Percentiles rank a stretch among this genome's conserved stretches.
Evolutionary conservation across 176 grass and related monocot genomes (phyloP).

Genomic region (Hyparrhenia diplandra): DNA sequence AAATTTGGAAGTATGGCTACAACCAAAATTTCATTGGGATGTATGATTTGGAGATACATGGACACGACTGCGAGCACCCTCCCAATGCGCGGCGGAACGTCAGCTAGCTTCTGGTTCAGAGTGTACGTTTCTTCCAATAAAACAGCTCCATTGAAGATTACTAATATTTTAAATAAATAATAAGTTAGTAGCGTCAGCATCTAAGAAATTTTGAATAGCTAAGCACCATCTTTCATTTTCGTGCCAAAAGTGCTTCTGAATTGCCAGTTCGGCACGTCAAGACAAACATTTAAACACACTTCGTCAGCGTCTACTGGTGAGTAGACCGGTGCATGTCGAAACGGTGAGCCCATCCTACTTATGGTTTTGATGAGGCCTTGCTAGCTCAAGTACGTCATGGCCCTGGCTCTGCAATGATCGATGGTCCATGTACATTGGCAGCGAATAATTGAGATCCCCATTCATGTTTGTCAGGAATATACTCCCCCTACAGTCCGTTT

Average conservation of each 20-base stretch:
- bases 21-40: not conserved
- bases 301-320: not conserved
- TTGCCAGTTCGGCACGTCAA: not conserved
- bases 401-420: constrained; percentile 9
- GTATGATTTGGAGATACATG: not conserved
- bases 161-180: not conserved
- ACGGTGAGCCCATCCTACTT: not conserved
- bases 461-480: constrained; percentile 20
- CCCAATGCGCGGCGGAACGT: not conserved
- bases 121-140: not conserved
- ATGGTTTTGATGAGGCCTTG: not conserved
- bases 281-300: not conserved
- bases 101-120: not conserved
- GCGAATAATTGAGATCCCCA: constrained; percentile 26
- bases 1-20: constrained; percentile 1
- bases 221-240: constrained; percentile 12
- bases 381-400: not conserved
- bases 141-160: not conserved
- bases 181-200: constrained; percentile 16
- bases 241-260: not conserved
- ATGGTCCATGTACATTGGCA: constrained; percentile 6
- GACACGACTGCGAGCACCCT: not conserved
- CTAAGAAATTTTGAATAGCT: not conserved
- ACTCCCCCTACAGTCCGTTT: not conserved
- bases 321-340: not conserved